Evolutionary conservation across 1,284 basidiomycete genomes (phyloP), one percentile per base, ranked within the genome.

Genomic region (Cerrena zonata): DNA sequence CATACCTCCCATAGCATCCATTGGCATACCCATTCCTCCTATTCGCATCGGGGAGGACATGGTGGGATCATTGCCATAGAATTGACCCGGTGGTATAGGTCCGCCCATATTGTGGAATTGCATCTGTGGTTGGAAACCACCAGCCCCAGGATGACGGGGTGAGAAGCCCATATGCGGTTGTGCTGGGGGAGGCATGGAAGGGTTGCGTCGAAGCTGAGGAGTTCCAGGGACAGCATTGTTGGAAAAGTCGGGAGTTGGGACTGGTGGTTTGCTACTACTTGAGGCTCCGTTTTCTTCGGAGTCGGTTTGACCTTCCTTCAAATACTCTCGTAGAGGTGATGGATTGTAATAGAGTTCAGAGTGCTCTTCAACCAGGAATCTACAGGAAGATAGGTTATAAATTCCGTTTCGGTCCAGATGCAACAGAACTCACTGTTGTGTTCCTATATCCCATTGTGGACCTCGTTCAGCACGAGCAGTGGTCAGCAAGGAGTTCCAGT

Each of bases 381-480:
- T 86, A 42, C 10, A n/a, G 10, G 19, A 43, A 37, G 38, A 36
- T 36, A 30, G 30, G 53, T 39, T 24, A 5, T 37, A 23, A 39
- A 45, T 37, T 19, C 21, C n/a, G 43, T 10, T 19, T 37, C 19
- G 10, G 38, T 27, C 22, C 7, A 12, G 12, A 45, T 10, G 21
- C 47, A 27, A 45, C 45, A 30, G 23, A 5, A 65, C 76, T 57
- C 56, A 91, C 89, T 85, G 81, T 65, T 91, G 88, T 19, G 88
- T 89, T 21, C 86, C 85, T 34, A 90, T 74, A 64, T 91, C 88
- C 88, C 88, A 91, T 58, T 89, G 89, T 3, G 88, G 88, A 0
- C 89, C 88, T 54, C 88, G 74, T 53, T 84, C 80, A 7, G 88
- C 89, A 36, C 89, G 78, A 3, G 88, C 88, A 34, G 81, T 85